Percentiles rank a stretch among this genome's conserved stretches.
Conservation (phyloP, 2,329 filamentous ascomycete species). For the Fusarium praegraminearum region DNA sequence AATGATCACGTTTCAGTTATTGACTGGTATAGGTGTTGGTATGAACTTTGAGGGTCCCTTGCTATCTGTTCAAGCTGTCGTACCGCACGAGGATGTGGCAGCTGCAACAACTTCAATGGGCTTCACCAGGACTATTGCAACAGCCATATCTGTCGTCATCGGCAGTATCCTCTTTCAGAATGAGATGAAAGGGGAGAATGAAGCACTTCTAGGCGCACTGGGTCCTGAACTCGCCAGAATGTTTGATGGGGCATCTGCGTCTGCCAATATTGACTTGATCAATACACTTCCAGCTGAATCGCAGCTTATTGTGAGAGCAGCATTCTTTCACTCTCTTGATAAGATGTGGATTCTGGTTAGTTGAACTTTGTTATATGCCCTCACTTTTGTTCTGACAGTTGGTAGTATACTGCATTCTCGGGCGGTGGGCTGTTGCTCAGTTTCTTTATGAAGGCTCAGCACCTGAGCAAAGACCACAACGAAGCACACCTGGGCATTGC, state of each 20-base stretch:
- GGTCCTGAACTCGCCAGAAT: conserved; percentile 59
- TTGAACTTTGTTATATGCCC: no score
- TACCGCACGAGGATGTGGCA: conserved; percentile 70
- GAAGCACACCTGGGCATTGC: conserved; percentile 37
- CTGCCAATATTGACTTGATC: conserved; percentile 68
- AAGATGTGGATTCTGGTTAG: conserved; percentile 50
- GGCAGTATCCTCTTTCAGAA: conserved; percentile 81
- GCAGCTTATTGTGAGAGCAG: conserved; percentile 41
- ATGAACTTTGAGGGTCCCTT: conserved; percentile 73
- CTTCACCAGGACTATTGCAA: conserved; percentile 73
- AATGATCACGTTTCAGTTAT: conserved; percentile 67
- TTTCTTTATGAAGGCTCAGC: conserved; percentile 42
- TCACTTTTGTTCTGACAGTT: no score
- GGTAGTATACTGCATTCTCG: conserved; percentile 41
- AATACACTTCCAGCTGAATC: conserved; percentile 34
- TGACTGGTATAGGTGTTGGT: conserved; percentile 71
- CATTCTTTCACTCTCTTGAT: conserved; percentile 45
- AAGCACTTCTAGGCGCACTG: conserved; percentile 59
- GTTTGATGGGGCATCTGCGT: conserved; percentile 66
- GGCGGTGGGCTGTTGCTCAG: conserved; percentile 30
- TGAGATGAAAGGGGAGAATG: conserved; percentile 65
- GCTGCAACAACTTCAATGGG: conserved; percentile 72
- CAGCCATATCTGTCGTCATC: conserved; percentile 73
- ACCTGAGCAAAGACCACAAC: conserved; percentile 41
- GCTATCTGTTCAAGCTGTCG: conserved; percentile 72